phyloP scores from a whole-genome alignment of 2,329 filamentous ascomycete genomes.

The Byssoonygena ceratinophila region DNA sequence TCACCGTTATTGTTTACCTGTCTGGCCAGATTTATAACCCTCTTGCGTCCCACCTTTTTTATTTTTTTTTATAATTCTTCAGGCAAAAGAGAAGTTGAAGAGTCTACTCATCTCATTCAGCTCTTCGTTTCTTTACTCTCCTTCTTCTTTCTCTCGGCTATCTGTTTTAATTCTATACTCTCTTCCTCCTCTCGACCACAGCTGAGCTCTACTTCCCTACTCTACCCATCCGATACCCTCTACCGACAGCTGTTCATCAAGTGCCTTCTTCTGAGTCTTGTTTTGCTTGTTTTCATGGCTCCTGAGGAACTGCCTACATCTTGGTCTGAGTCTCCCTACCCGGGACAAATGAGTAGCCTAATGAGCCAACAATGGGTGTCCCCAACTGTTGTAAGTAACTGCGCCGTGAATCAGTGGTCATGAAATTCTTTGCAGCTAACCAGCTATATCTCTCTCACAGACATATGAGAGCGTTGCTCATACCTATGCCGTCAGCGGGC shows the following conservation, averaged over 20 bases:
- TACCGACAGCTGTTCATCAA: no score
- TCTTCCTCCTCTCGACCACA: neutral
- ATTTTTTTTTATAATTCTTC: neutral
- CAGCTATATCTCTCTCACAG: neutral
- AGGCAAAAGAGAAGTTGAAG: neutral
- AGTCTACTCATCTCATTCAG: neutral
- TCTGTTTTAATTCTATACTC: neutral
- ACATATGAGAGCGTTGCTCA: constrained; percentile 23
- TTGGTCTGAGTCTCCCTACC: constrained; percentile 15
- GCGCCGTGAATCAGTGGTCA: neutral
- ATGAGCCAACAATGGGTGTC: constrained; percentile 16
- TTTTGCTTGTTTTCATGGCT: constrained; percentile 7
- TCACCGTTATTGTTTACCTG: neutral
- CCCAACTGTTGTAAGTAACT: constrained; percentile 13
- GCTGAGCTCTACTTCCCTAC: neutral
- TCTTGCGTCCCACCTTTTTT: neutral
- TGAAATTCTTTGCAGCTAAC: constrained; percentile 4
- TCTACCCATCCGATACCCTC: no score
- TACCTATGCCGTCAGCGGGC: constrained; percentile 28
- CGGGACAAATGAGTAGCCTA: constrained; percentile 9
- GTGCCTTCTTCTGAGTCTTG: neutral
- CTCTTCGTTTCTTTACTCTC: neutral
- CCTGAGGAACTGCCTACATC: constrained; percentile 9
- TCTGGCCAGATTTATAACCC: constrained; percentile 3
- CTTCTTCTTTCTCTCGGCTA: neutral